These are phyloP conservation scores for Quercus aquifolioides DNA, from an alignment of 306 rosid species.

Conservation along the genomic window DNA sequence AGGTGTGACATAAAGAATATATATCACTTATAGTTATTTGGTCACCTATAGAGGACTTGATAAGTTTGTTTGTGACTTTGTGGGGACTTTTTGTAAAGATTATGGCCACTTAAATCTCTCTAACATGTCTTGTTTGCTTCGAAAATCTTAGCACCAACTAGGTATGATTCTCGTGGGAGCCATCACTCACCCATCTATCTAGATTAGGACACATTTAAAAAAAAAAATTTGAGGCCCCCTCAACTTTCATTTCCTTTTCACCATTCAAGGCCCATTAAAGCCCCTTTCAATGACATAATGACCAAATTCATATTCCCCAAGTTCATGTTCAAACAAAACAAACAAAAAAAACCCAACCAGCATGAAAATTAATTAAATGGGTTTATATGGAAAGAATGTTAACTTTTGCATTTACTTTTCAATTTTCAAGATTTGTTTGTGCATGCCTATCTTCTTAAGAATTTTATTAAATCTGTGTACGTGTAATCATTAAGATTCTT, in stretches of 20 bases:
- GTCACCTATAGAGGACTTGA: conserved; percentile 40
- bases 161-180: conserved; percentile 47
- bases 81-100: conserved; percentile 49
- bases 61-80: conserved; percentile 34
- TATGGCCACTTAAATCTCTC: conserved; percentile 43
- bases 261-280: background rate
- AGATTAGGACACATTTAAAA: background rate
- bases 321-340: background rate
- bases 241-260: background rate
- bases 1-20: conserved; percentile 30
- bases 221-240: background rate
- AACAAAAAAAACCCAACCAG: background rate
- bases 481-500: conserved; percentile 50
- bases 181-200: conserved; percentile 34
- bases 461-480: conserved; percentile 25
- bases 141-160: conserved; percentile 37
- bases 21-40: conserved; percentile 28
- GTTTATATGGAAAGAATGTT: background rate
- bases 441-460: conserved; percentile 39
- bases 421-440: conserved; percentile 18
- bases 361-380: background rate
- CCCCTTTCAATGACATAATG: background rate
- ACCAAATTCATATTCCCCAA: background rate
- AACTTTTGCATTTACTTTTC: background rate
- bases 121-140: conserved; percentile 55